Base-by-base conservation (phyloP, 1,284 basidiomycete species). In the Exsudoporus floridanus region DNA sequence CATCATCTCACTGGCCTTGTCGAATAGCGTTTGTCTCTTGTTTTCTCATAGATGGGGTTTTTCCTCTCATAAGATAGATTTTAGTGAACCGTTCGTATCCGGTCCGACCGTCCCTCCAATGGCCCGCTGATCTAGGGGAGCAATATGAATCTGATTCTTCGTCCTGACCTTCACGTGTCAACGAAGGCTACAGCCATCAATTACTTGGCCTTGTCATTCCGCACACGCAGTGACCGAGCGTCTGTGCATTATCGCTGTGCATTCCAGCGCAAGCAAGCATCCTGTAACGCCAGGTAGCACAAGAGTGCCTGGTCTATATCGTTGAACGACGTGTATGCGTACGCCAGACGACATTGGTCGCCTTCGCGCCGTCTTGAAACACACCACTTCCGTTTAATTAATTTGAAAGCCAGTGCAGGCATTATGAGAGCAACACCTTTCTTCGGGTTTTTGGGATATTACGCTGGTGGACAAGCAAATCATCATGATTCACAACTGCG, bases 141-240 rank as follows among this genome's bases (percentile, higher is more conserved):
- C n/a, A 35, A 30, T 23, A 23, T 33, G 30, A 35, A 30, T 23
- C 23, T 33, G 30, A 35, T n/a, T 44, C 38, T 43, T 39, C 7
- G n/a, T 43, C 33, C 23, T 56, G 49, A 49, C 18, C 4, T 36
- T 57, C 60, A 60, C 43, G 62, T 65, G 62, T 27, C 31, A 45
- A 40, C 49, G 39, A 50, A 60, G 41, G 6, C 19, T 36, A 40
- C 18, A 8, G 27, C 35, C 38, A 50, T 51, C 27, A 33, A 31
- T 52, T 16, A 7, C 23, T 31, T 27, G 8, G 25, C 19, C 28
- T 23, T n/a, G 34, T 25, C 52, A 36, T 30, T 51, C 28, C 14
- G 13, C 14, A 14, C 42, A 35, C 21, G 5, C 34, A 38, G 40
- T 14, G 40, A 40, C 34, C 21, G 23, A 34, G n/a, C 14, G 13